These are phyloP conservation scores for Talaromyces sp. DNA, from an alignment of 2,329 filamentous ascomycete species.

Conservation along the genomic window DNA sequence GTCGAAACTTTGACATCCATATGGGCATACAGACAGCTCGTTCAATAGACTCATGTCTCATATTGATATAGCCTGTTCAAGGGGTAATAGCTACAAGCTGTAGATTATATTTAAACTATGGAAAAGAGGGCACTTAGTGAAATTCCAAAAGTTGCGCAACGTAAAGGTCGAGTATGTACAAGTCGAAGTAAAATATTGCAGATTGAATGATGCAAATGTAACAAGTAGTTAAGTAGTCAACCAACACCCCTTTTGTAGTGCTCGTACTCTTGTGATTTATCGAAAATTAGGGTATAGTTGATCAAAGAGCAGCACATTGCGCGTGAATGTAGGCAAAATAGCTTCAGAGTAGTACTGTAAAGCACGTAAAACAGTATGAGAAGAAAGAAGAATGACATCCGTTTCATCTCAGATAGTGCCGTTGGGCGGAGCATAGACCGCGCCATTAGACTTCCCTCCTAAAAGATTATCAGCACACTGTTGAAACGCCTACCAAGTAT, in stretches of 20 bases:
- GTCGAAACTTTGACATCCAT: background rate
- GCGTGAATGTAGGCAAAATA: background rate
- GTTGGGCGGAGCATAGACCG: background rate
- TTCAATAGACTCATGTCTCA: background rate
- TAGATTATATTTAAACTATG: background rate
- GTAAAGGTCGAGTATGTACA: background rate
- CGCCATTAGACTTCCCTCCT: constrained; percentile 10
- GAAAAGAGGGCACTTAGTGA: background rate
- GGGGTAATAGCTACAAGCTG: background rate
- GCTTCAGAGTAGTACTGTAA: background rate
- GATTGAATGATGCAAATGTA: background rate
- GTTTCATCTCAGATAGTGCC: too few species aligned
- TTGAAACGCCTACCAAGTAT: background rate
- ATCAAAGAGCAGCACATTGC: background rate
- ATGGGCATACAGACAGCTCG: background rate
- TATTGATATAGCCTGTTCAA: background rate
- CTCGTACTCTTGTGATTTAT: background rate
- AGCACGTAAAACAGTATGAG: background rate
- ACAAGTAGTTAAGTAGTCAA: background rate
- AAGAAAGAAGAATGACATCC: background rate
- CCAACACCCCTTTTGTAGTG: background rate
- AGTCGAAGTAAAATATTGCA: background rate
- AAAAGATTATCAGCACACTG: background rate
- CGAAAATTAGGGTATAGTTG: constrained; percentile 4
- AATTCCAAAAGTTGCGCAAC: background rate